phyloP scores from a whole-genome alignment of 2,329 filamentous ascomycete species.

The Fonsecaea pugnacius region DNA sequence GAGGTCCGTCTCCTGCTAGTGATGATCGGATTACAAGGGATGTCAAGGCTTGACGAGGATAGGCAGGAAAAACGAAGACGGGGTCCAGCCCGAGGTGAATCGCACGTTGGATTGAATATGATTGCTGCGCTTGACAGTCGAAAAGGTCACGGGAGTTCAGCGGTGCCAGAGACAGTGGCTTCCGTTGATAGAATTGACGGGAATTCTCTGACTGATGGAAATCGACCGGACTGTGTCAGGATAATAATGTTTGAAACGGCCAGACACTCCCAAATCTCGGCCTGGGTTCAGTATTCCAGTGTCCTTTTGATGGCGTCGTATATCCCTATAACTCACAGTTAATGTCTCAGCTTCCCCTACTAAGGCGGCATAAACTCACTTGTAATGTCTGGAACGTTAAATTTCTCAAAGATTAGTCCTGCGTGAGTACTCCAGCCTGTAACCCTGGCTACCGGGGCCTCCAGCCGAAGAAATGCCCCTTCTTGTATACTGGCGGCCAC shows the following conservation, averaged over 20 bases:
- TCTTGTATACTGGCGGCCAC: conserved; percentile 88
- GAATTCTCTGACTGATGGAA: neutral
- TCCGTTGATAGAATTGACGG: neutral
- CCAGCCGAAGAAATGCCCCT: conserved; percentile 78
- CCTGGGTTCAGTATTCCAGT: conserved; percentile 61
- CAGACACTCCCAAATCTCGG: neutral
- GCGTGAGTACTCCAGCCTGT: conserved; percentile 89
- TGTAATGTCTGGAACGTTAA: conserved; percentile 81
- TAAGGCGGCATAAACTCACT: conserved; percentile 63
- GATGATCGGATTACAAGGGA: neutral
- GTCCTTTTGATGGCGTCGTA: conserved; percentile 72
- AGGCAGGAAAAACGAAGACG: neutral
- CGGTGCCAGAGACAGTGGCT: neutral
- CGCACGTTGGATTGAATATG: neutral
- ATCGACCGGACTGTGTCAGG: neutral
- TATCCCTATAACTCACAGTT: conserved; percentile 53
- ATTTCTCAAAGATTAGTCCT: conserved; percentile 77
- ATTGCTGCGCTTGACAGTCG: neutral
- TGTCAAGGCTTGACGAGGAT: neutral
- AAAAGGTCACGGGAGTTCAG: neutral
- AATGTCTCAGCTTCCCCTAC: neutral
- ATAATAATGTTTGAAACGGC: neutral
- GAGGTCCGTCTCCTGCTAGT: neutral
- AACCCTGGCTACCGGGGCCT: conserved; percentile 82
- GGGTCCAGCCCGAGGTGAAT: neutral